Evolutionary conservation across 805 yeast genomes (phyloP), one percentile per base, ranked within the genome.

Genomic region (Kodamaea kaohsiungensis): DNA sequence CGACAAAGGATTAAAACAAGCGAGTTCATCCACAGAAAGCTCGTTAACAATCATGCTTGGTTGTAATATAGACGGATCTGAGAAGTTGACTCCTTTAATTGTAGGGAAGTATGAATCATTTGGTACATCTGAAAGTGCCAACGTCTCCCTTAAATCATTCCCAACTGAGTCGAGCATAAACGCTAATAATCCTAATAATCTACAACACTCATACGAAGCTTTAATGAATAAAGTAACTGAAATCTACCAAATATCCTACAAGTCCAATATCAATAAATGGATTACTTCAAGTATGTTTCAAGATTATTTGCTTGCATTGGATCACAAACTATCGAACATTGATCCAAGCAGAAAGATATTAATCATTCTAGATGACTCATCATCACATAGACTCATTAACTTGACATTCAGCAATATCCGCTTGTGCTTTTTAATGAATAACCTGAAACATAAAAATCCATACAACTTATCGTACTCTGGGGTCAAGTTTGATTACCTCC

Each of bases 251-350:
- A 71, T 85, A 7, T 72, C 78, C 10, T 85, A 84, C 65, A 84
- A 83, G 56, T 81, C 85, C 50, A 85, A 85, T 58, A 75, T 79
- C 46, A 82, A 81, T 66, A 81, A 83, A 53, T 84, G 88, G 87
- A 69, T 85, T 35, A 85, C 89, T 1, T 79, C 87, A 6, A 80
- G 83, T 16, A 68, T 83, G 62, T 85, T 85, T 59, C 86, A 84
- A 58, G 84, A 84, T 59, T 85, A 87, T 79, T 63, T 85, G 30
- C 73, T 82, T 0, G 74, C 84, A 10, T 69, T 85, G 65, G 89
- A 85, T 55, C 86, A 85, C 61, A 76, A 86, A 56, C 63, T 85
- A 19, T 77, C 82, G 1, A 63, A 69, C 47, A 71, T 72, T 13
- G 69, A 75, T 19, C 72, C 73, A 1, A 51, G 57, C 10, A 69